Evolutionary conservation across 1,284 basidiomycete species (phyloP).

Genomic region (Sanghuangporus weigelae): DNA sequence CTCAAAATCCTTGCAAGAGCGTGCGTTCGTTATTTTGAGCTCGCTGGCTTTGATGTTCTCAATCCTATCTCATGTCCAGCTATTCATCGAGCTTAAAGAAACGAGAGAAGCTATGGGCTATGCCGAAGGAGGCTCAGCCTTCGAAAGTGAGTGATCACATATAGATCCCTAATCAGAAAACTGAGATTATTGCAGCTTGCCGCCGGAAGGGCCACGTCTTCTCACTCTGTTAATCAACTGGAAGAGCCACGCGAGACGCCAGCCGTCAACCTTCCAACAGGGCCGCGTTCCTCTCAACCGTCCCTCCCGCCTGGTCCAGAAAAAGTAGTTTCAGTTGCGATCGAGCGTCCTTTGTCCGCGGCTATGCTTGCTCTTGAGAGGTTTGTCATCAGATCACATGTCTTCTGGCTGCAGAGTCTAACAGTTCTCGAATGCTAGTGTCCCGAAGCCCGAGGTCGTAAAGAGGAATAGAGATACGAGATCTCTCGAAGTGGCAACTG

Average conservation of each 20-base stretch:
- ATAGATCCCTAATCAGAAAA: neutral
- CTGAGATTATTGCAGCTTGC: neutral
- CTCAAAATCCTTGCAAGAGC: slow-evolving; percentile 77
- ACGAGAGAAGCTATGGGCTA: slow-evolving; percentile 54
- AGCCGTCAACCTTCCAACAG: neutral
- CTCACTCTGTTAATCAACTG: neutral
- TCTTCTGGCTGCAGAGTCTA: neutral
- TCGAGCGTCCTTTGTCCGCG: slow-evolving; percentile 31
- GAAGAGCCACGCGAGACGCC: slow-evolving; percentile 4
- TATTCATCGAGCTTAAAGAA: slow-evolving; percentile 70
- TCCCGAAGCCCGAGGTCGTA: slow-evolving; percentile 72
- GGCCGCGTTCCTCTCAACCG: slow-evolving; percentile 4
- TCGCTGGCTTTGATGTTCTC: neutral
- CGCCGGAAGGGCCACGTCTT: neutral
- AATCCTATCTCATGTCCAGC: slow-evolving; percentile 29
- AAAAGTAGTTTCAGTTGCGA: slow-evolving; percentile 22
- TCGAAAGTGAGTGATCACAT: slow-evolving; percentile 20
- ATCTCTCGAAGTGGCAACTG: slow-evolving; percentile 16
- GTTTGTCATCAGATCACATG: slow-evolving; percentile 31
- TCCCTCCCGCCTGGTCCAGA: slow-evolving; percentile 31
- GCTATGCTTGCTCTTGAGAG: slow-evolving; percentile 56
- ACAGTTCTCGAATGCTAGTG: slow-evolving; percentile 34
- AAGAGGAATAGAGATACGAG: slow-evolving; percentile 55
- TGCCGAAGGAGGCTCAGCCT: slow-evolving; percentile 32
- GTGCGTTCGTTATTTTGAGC: slow-evolving; percentile 35